Evolutionary conservation across 2,329 filamentous ascomycete genomes (phyloP).

Genomic region (Fusarium sororula): DNA sequence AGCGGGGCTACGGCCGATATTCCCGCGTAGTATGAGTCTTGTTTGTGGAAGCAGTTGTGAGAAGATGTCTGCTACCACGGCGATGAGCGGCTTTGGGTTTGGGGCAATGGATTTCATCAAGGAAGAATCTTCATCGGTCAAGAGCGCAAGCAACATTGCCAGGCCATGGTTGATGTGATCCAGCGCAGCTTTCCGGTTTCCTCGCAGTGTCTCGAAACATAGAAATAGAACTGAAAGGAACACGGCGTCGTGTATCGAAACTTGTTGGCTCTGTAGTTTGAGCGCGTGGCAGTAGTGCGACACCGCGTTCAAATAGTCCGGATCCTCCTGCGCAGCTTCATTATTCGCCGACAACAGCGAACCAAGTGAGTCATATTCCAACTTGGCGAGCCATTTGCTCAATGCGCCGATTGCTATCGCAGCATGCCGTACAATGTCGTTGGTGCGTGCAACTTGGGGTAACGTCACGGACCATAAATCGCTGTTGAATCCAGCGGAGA

Average conservation of each 20-base stretch:
- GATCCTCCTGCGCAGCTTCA: neutral
- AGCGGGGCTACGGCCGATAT: conserved; percentile 1
- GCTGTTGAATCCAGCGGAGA: conserved; percentile 34
- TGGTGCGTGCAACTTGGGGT: conserved; percentile 44
- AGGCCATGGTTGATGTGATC: conserved; percentile 50
- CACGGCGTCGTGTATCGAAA: conserved; percentile 43
- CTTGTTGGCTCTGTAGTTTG: conserved; percentile 40
- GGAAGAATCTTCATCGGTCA: conserved; percentile 39
- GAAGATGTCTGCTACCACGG: conserved; percentile 28
- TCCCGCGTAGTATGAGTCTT: conserved; percentile 22
- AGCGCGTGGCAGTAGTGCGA: conserved; percentile 49
- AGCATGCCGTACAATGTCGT: conserved; percentile 42
- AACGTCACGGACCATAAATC: conserved; percentile 44
- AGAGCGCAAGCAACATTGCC: conserved; percentile 45
- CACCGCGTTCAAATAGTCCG: conserved; percentile 46
- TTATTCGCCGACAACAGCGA: neutral
- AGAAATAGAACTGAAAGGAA: conserved; percentile 47
- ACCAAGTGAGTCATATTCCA: neutral
- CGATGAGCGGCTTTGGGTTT: conserved; percentile 34
- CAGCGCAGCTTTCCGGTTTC: conserved; percentile 44
- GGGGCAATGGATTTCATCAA: conserved; percentile 23
- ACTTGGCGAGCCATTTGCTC: conserved; percentile 24
- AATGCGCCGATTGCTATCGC: conserved; percentile 47
- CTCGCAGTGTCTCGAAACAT: conserved; percentile 46
- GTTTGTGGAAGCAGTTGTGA: conserved; percentile 19